phyloP scores from a whole-genome alignment of 129 eudicot genomes.

The Pittosporum tobira region DNA sequence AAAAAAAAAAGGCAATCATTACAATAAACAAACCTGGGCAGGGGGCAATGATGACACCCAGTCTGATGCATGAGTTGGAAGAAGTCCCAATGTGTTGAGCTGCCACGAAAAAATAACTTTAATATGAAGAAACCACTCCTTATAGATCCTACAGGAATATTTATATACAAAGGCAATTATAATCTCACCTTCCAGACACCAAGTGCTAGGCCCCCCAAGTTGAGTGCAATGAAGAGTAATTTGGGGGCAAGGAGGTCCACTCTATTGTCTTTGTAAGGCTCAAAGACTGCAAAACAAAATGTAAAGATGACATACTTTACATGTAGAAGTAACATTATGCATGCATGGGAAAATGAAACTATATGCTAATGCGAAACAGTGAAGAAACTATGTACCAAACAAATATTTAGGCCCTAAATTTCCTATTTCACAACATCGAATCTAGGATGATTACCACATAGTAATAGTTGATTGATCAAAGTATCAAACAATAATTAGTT shows the following conservation, averaged over 20 bases:
- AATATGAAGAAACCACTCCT: neutral
- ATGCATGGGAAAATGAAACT: neutral
- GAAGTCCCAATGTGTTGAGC: conserved; percentile 88
- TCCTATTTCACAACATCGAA: no score
- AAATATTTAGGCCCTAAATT: no score
- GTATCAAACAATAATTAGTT: no score
- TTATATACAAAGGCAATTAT: neutral
- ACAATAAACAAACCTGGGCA: conserved; percentile 43
- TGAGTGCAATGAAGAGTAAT: conserved; percentile 58
- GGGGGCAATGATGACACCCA: conserved; percentile 98
- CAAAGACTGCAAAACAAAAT: conserved; percentile 49
- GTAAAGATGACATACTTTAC: neutral
- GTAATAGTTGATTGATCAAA: no score
- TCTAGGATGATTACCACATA: no score
- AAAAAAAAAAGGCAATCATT: neutral
- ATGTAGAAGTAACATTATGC: neutral
- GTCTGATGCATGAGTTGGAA: conserved; percentile 89
- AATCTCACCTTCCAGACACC: conserved; percentile 75
- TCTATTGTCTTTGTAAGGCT: conserved; percentile 74
- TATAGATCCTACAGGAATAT: neutral
- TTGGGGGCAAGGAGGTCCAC: conserved; percentile 85
- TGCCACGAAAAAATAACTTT: conserved; percentile 16
- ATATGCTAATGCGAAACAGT: neutral
- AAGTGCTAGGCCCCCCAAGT: conserved; percentile 61
- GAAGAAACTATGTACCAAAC: neutral